phyloP scores from a whole-genome alignment of 257 asterid species.

The Jacaranda mimosifolia region DNA sequence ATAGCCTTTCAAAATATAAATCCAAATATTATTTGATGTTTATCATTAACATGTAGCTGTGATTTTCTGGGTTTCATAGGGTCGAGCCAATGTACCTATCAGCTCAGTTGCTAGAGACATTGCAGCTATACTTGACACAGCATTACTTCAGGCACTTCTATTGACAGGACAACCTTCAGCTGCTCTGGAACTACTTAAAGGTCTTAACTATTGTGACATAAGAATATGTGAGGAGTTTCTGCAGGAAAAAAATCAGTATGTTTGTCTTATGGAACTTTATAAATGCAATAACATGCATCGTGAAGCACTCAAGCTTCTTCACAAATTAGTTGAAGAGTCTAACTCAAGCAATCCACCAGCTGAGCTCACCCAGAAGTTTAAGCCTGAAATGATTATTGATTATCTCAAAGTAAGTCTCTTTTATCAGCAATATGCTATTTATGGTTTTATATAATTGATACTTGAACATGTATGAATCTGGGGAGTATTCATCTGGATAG shows the following conservation, averaged over 20 bases:
- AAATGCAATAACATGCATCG: conserved; percentile 85
- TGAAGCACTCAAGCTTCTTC: conserved; percentile 88
- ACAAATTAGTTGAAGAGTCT: conserved; percentile 87
- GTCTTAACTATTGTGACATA: conserved; percentile 82
- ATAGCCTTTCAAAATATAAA: background rate
- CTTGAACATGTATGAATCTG: conserved; percentile 11
- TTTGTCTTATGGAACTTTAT: conserved; percentile 84
- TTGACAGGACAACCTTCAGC: conserved; percentile 91
- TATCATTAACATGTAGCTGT: conserved; percentile 18
- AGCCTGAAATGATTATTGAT: conserved; percentile 92
- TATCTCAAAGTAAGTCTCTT: conserved; percentile 80
- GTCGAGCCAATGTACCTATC: conserved; percentile 62
- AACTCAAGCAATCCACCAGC: conserved; percentile 79
- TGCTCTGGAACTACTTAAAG: conserved; percentile 82
- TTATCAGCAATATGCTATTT: conserved; percentile 26
- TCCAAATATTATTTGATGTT: conserved; percentile 33
- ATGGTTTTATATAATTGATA: conserved; percentile 22
- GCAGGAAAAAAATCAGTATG: conserved; percentile 74
- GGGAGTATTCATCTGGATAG: conserved; percentile 29
- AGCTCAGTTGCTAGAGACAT: conserved; percentile 95
- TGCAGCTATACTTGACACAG: conserved; percentile 95
- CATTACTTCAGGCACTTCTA: conserved; percentile 83
- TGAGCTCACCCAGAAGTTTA: conserved; percentile 83
- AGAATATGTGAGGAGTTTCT: conserved; percentile 89
- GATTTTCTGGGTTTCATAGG: conserved; percentile 52